Evolutionary conservation across 1,139 yeast genomes (phyloP), one percentile per base, ranked within the genome.

Genomic region (Candida sp.): DNA sequence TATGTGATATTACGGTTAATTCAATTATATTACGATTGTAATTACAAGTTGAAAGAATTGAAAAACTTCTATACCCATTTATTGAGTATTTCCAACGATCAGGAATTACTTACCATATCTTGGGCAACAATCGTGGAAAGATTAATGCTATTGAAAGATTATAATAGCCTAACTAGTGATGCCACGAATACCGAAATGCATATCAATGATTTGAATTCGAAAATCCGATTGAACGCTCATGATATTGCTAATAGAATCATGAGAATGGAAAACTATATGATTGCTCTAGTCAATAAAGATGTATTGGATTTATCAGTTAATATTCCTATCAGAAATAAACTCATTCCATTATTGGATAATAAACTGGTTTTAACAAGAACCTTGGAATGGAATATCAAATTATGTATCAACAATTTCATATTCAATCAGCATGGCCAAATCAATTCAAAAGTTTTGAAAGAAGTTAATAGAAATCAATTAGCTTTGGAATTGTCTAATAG

Each of bases 171-270:
- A 19, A 81, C 88, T 0, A 48, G 44, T 33, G 43, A 51, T 15
- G 55, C 61, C 5, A 59, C 55, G 2, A 63, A 64, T 38, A 44
- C 43, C 30, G 54, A 41, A 37, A 38, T 51, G 39, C 64, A 61
- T 46, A 52, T 63, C 36, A 75, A 80, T 47, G 87, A 83, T 59
- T 71, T 82, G 44, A 83, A 80, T 46, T 81, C 91, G 0, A 86
- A 84, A 54, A 81, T 83, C 40, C 71, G 91, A 48, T 73, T 93
- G 44, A 93, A 88, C 58, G 96, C 98, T 3, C 97, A 90, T 61
- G 95, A 86, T 56, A 88, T 93, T 45, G 98, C 98, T 11, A 95
- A 93, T 60, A 73, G 99, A 48, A 87, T 93, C 45, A 91, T 93
- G 99, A 74, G 99, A 45, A 86, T 84, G 52, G 99, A 95, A 51